Evolutionary conservation across 164 flowering plant species (phyloP).

Genomic region (Euptelea pleiosperma): DNA sequence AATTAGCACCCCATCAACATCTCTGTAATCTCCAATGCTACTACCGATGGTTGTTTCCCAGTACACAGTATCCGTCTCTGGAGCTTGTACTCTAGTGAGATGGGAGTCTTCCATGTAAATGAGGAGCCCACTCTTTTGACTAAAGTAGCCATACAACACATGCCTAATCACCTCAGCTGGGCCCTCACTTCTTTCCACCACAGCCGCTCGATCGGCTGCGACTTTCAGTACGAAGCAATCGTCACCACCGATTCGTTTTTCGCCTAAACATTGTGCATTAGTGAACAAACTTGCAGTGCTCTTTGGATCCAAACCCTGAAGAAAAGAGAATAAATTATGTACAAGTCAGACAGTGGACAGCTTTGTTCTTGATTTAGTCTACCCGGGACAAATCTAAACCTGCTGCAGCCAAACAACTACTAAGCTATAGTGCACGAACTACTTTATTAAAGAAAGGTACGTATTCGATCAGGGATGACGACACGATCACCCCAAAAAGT

Average conservation of each 20-base stretch:
- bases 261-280: conserved; percentile 73
- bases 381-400: background rate
- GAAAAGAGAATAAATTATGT: too few species aligned
- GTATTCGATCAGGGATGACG: too few species aligned
- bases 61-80: conserved; percentile 52
- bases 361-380: too few species aligned
- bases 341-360: too few species aligned
- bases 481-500: too few species aligned
- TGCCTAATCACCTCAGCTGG: conserved; percentile 79
- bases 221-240: conserved; percentile 83
- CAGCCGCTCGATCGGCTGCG: conserved; percentile 52
- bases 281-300: conserved; percentile 65
- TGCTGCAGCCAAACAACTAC: background rate
- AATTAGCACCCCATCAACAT: conserved; percentile 66
- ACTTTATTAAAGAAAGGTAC: conserved; percentile 10
- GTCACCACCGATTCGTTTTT: conserved; percentile 54
- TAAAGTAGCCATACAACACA: conserved; percentile 73
- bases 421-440: too few species aligned
- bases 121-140: conserved; percentile 81
- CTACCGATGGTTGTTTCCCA: conserved; percentile 88
- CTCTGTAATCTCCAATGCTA: conserved; percentile 63
- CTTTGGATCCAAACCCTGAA: conserved; percentile 87
- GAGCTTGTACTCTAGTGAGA: conserved; percentile 54
- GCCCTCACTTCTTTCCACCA: conserved; percentile 68
- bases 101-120: conserved; percentile 84